Percentiles rank a stretch among this genome's conserved stretches.
These are phyloP conservation scores for Hansenula lynferdii DNA, from an alignment of 1,139 yeast species.

Conservation along the genomic window DNA sequence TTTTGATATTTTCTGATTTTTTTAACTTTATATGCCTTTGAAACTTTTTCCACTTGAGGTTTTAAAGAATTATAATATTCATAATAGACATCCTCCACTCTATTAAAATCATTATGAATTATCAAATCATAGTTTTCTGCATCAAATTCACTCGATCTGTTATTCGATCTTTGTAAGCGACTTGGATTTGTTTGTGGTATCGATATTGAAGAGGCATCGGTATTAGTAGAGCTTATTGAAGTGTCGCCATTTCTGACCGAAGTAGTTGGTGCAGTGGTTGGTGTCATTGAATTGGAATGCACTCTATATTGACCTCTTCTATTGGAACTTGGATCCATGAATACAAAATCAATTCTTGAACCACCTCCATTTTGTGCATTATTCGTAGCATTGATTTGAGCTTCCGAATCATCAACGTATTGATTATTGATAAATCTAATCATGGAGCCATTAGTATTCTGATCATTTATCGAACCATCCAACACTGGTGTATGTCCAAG, in stretches of 20 bases:
- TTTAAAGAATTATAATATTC: constrained; percentile 22
- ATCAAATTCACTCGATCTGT: constrained; percentile 18
- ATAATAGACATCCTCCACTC: constrained; percentile 22
- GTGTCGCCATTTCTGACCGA: constrained; percentile 11
- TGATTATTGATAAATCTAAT: constrained; percentile 24
- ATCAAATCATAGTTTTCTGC: constrained; percentile 24
- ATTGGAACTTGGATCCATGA: constrained; percentile 23
- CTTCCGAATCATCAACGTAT: constrained; percentile 23
- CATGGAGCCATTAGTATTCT: constrained; percentile 17
- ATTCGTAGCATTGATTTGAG: constrained; percentile 9
- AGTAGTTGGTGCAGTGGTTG: background rate
- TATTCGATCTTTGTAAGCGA: constrained; percentile 18
- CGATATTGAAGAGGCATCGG: background rate
- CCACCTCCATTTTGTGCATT: constrained; percentile 4
- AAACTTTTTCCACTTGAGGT: constrained; percentile 24
- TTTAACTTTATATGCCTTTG: constrained; percentile 24
- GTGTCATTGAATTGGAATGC: constrained; percentile 7
- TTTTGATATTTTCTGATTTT: constrained; percentile 25
- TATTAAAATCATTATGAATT: constrained; percentile 23
- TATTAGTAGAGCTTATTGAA: background rate
- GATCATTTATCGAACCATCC: constrained; percentile 15
- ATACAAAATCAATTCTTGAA: constrained; percentile 22
- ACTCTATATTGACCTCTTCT: constrained; percentile 20
- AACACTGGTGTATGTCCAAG: constrained; percentile 9
- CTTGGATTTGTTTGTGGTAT: constrained; percentile 5